These are phyloP conservation scores for Wickerhamomyces pijperi DNA, from an alignment of 805 yeast species.

Conservation along the genomic window DNA sequence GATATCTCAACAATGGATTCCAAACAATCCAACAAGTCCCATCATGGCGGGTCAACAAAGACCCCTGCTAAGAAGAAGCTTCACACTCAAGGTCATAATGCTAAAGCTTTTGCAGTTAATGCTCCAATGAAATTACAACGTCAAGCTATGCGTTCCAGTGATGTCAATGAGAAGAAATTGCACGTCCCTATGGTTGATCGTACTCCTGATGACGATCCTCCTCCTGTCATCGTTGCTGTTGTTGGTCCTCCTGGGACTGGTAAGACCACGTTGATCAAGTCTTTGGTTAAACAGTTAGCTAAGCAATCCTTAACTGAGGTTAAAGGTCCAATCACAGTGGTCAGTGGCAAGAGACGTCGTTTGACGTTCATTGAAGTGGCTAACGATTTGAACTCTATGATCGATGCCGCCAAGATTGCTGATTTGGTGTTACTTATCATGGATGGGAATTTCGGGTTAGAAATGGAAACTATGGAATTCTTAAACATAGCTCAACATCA, in stretches of 20 bases:
- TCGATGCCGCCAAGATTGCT: constrained; percentile 91
- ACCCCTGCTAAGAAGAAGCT: constrained; percentile 75
- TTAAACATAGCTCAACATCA: constrained; percentile 93
- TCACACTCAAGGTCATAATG: constrained; percentile 78
- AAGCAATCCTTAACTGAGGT: constrained; percentile 79
- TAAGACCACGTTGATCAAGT: constrained; percentile 83
- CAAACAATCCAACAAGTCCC: constrained; percentile 50
- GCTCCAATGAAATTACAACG: constrained; percentile 81
- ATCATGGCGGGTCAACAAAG: constrained; percentile 48
- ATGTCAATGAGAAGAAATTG: constrained; percentile 65
- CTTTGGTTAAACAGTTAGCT: constrained; percentile 77
- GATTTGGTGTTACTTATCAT: constrained; percentile 82
- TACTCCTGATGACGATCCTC: constrained; percentile 95
- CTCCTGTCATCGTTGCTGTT: constrained; percentile 91
- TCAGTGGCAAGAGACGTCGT: constrained; percentile 87
- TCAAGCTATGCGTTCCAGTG: constrained; percentile 77
- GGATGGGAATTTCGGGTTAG: constrained; percentile 96
- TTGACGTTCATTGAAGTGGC: constrained; percentile 87
- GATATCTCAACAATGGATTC: too few relatives aligned
- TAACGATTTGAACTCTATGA: constrained; percentile 90
- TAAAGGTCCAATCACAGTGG: constrained; percentile 94
- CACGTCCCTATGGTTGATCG: constrained; percentile 98
- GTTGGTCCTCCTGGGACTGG: constrained; percentile 99
- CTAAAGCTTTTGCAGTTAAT: constrained; percentile 72
- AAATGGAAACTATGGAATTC: constrained; percentile 99